These are phyloP conservation scores for Eutrema japonicum DNA, from an alignment of 345 rosid species.

Conservation along the genomic window DNA sequence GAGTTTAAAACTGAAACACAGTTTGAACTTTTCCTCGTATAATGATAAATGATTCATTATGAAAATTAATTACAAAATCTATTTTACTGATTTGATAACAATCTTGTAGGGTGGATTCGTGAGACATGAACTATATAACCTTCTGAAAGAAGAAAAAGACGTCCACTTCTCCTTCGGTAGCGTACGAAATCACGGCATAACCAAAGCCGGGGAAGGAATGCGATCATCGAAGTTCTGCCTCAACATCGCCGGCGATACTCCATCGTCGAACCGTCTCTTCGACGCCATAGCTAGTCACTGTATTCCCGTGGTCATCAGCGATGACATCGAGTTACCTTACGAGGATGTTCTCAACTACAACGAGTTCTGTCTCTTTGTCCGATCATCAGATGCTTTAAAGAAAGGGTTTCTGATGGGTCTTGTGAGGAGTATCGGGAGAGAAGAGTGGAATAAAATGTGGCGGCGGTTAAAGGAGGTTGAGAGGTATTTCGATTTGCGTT, in stretches of 20 bases:
- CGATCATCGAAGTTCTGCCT: constrained; percentile 87
- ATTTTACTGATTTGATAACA: neutral
- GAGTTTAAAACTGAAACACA: too few species aligned
- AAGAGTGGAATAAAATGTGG: constrained; percentile 85
- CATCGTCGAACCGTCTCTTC: constrained; percentile 94
- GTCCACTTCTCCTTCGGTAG: constrained; percentile 91
- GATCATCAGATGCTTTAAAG: constrained; percentile 78
- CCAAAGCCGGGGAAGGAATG: constrained; percentile 79
- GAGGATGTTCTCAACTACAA: constrained; percentile 92
- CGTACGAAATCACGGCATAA: constrained; percentile 67
- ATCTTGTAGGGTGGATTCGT: constrained; percentile 76
- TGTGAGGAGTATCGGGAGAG: constrained; percentile 64
- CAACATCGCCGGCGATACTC: constrained; percentile 97
- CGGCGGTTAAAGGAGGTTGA: constrained; percentile 62
- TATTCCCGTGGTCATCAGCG: constrained; percentile 89
- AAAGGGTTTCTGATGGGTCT: constrained; percentile 66
- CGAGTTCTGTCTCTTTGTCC: constrained; percentile 80
- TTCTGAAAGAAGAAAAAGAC: constrained; percentile 76
- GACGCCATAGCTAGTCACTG: constrained; percentile 97
- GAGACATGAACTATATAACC: constrained; percentile 76
- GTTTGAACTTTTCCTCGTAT: too few species aligned
- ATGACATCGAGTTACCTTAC: constrained; percentile 89
- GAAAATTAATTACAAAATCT: too few species aligned
- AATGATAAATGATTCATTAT: too few species aligned
- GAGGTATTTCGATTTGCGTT: constrained; percentile 59